Conservation (phyloP, 805 yeast genomes). For the Cyberlindnera amylophila region DNA sequence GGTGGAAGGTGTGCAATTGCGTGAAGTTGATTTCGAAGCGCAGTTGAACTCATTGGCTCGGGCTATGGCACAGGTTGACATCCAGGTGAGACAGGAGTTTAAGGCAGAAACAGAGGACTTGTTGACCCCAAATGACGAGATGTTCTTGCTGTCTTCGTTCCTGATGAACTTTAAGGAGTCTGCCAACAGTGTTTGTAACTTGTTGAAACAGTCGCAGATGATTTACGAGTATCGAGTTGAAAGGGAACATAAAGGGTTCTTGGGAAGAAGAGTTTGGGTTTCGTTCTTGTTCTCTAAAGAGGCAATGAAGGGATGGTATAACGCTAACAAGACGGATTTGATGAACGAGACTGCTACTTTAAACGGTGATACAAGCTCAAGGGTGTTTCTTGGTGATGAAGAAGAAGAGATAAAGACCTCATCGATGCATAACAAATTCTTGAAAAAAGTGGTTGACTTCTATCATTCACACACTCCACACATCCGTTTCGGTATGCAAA, state of each 20-base stretch:
- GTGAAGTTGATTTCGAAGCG: slow-evolving; percentile 24
- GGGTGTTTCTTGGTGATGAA: slow-evolving; percentile 8
- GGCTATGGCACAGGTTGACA: slow-evolving; percentile 34
- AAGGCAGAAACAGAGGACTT: slow-evolving; percentile 27
- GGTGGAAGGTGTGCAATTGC: slow-evolving; percentile 22
- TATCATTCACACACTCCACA: slow-evolving; percentile 30
- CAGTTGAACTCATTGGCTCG: slow-evolving; percentile 25
- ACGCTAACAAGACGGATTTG: slow-evolving; percentile 20
- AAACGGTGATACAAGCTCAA: slow-evolving; percentile 26
- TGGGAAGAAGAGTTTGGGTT: slow-evolving; percentile 43
- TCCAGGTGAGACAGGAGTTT: slow-evolving; percentile 32
- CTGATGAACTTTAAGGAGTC: slow-evolving; percentile 43
- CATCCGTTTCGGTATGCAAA: slow-evolving; percentile 44
- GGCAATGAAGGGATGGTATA: slow-evolving; percentile 35
- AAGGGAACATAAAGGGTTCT: slow-evolving; percentile 33
- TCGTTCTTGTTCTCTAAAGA: slow-evolving; percentile 33
- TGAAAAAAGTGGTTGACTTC: neutral
- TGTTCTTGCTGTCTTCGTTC: slow-evolving; percentile 47
- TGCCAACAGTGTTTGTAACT: slow-evolving; percentile 29
- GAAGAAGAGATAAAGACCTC: neutral
- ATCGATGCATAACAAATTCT: neutral
- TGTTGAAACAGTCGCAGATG: slow-evolving; percentile 31
- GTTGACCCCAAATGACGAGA: slow-evolving; percentile 44
- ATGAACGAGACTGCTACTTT: slow-evolving; percentile 33
- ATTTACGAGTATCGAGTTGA: slow-evolving; percentile 30